Evolutionary conservation across 257 asterid species (phyloP).

Genomic region (Solanum habrochaites): DNA sequence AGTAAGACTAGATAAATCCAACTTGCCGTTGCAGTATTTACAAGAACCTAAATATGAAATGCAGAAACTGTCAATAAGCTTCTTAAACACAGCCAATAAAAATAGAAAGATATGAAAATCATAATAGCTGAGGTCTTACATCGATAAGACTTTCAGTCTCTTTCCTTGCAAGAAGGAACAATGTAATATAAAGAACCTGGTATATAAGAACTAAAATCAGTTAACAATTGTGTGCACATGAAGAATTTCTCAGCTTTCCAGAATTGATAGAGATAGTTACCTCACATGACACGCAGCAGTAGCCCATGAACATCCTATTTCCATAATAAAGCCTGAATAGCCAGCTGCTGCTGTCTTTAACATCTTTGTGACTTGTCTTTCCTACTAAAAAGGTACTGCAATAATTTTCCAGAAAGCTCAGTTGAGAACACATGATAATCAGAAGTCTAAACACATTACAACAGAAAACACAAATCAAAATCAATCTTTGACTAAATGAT

Average conservation of each 20-base stretch:
- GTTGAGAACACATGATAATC: background rate
- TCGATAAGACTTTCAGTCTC: slow-evolving; percentile 36
- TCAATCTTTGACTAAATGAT: background rate
- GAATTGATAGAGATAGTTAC: slow-evolving; percentile 23
- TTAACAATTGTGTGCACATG: background rate
- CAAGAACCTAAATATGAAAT: slow-evolving; percentile 43
- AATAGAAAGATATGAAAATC: background rate
- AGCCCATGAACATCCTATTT: slow-evolving; percentile 76
- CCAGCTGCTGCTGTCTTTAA: slow-evolving; percentile 87
- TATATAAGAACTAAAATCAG: slow-evolving; percentile 5
- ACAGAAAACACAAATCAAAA: background rate
- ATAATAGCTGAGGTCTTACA: slow-evolving; percentile 33
- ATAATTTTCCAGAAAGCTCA: background rate
- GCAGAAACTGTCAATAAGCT: background rate
- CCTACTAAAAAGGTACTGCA: slow-evolving; percentile 86
- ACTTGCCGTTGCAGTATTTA: slow-evolving; percentile 33
- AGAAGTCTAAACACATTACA: background rate
- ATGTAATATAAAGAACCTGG: slow-evolving; percentile 73
- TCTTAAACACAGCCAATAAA: background rate
- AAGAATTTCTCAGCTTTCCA: background rate
- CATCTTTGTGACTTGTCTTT: slow-evolving; percentile 81
- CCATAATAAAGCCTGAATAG: slow-evolving; percentile 81
- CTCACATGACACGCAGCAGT: slow-evolving; percentile 95
- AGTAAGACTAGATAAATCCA: slow-evolving; percentile 40
- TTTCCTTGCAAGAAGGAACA: slow-evolving; percentile 73